Evolutionary conservation across 768 basidiomycete species (phyloP).

Genomic region (Lentinula sp.): DNA sequence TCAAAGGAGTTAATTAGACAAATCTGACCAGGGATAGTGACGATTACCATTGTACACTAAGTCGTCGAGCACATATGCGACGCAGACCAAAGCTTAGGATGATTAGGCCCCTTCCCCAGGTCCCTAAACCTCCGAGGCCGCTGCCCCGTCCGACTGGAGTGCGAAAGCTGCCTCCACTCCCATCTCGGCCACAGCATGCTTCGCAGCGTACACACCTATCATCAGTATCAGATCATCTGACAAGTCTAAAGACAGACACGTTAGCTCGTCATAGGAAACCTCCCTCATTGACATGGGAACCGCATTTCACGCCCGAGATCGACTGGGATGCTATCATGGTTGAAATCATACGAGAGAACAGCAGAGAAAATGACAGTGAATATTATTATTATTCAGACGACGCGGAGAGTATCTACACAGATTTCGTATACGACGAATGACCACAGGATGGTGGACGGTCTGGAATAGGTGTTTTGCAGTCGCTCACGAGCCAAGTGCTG

Average conservation of each 20-base stretch:
- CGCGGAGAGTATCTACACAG: constrained; percentile 4
- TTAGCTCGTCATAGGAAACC: neutral
- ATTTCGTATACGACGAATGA: neutral
- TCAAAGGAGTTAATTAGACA: neutral
- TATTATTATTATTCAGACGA: neutral
- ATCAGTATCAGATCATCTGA: neutral
- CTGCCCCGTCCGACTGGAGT: neutral
- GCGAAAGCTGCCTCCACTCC: constrained; percentile 10
- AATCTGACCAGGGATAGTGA: neutral
- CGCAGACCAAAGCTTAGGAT: neutral
- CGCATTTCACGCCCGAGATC: constrained; percentile 9
- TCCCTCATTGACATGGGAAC: neutral
- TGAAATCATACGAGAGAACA: constrained; percentile 6
- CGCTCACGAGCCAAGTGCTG: neutral
- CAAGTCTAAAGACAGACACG: neutral
- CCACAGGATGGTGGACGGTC: neutral
- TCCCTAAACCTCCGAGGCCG: constrained; percentile 1
- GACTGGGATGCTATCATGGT: constrained; percentile 14
- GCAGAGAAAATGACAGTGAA: neutral
- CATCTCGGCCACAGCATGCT: neutral
- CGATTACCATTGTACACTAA: constrained; percentile 4
- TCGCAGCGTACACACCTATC: neutral
- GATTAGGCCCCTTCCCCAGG: constrained; percentile 8
- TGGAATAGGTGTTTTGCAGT: neutral
- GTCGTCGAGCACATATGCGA: constrained; percentile 9